Conservation (phyloP, 345 rosid genomes). For the Aquilaria yunnanensis region DNA sequence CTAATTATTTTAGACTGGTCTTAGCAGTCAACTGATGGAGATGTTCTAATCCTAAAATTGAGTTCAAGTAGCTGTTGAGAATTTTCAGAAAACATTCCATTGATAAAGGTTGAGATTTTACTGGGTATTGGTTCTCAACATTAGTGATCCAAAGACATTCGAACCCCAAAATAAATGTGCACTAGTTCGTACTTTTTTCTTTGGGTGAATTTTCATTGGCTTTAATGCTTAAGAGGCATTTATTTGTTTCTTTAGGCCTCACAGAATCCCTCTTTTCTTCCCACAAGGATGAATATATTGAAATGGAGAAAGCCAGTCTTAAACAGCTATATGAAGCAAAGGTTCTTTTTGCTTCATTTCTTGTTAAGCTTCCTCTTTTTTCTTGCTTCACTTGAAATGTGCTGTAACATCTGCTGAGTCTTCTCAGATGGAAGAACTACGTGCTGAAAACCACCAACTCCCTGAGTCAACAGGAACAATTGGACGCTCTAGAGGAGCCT, state of each 20-base stretch:
- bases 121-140: background rate
- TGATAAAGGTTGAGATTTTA: no score
- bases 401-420: conserved; percentile 4
- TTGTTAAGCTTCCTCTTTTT: conserved; percentile 9
- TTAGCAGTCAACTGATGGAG: no score
- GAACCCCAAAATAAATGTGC: background rate
- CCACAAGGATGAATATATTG: conserved; percentile 90
- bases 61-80: no score
- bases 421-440: conserved; percentile 76
- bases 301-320: conserved; percentile 80
- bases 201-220: background rate
- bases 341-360: conserved; percentile 29
- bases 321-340: conserved; percentile 73
- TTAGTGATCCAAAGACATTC: background rate
- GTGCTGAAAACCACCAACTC: conserved; percentile 61
- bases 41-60: no score
- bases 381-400: conserved; percentile 1
- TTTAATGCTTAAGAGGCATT: background rate
- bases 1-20: no score
- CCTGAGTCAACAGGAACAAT: conserved; percentile 73
- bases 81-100: no score
- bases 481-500: conserved; percentile 83
- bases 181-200: no score
- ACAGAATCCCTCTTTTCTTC: conserved; percentile 82
- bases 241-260: conserved; percentile 44